Evolutionary conservation across 2,329 filamentous ascomycete genomes (phyloP).

Genomic region (Trichophaea hybrida): DNA sequence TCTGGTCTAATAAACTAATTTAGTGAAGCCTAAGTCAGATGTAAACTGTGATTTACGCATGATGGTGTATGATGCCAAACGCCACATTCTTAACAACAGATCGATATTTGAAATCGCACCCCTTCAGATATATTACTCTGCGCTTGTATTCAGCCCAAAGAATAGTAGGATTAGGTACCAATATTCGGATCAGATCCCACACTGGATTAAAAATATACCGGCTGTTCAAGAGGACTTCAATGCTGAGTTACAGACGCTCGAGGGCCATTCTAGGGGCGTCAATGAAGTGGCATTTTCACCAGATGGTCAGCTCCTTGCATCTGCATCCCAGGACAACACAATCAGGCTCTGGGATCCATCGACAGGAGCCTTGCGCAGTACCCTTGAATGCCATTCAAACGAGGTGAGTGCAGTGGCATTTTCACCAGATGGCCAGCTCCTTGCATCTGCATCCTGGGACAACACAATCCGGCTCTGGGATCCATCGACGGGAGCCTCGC

Average conservation of each 20-base stretch:
- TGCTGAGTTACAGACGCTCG: conserved; percentile 68
- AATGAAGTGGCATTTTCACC: conserved; percentile 77
- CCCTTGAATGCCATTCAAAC: conserved; percentile 73
- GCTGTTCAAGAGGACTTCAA: neutral
- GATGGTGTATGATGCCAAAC: neutral
- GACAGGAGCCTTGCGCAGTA: conserved; percentile 1
- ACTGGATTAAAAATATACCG: neutral
- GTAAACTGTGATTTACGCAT: neutral
- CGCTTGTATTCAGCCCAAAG: neutral
- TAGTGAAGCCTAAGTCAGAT: neutral
- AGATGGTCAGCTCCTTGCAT: conserved; percentile 76
- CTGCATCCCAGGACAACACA: conserved; percentile 40
- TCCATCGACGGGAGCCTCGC: no score
- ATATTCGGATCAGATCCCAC: neutral
- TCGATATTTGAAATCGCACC: neutral
- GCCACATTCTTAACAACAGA: neutral
- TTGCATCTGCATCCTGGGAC: no score
- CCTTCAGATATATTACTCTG: neutral
- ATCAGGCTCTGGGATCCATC: conserved; percentile 16
- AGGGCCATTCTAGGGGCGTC: conserved; percentile 72
- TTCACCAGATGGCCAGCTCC: conserved; percentile 80
- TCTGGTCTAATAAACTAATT: neutral
- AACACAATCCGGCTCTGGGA: no score
- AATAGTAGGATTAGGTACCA: neutral
- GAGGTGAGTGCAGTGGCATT: conserved; percentile 81